phyloP scores from a whole-genome alignment of 2,329 filamentous ascomycete species.

The Colletotrichum limetticola region DNA sequence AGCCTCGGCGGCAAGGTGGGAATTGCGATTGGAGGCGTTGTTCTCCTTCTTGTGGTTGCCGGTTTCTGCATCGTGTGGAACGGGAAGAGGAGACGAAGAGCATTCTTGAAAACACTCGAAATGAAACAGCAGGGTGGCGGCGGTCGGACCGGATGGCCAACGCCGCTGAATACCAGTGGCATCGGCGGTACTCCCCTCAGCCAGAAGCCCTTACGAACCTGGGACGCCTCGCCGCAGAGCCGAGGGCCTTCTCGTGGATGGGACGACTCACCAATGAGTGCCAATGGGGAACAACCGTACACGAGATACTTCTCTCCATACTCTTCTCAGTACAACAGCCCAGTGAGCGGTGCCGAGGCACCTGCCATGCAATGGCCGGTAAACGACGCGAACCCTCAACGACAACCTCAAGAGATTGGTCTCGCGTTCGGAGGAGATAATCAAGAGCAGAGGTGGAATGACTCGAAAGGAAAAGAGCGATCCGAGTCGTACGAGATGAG shows the following conservation, averaged over 20 bases:
- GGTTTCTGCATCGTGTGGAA: constrained; percentile 67
- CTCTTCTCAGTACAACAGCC: constrained; percentile 63
- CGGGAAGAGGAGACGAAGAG: constrained; percentile 65
- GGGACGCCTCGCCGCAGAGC: constrained; percentile 67
- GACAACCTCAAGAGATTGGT: constrained; percentile 49
- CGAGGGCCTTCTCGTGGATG: constrained; percentile 63
- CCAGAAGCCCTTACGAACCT: constrained; percentile 51
- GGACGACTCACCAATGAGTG: constrained; percentile 61
- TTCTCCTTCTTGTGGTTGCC: constrained; percentile 56
- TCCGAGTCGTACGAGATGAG: constrained; percentile 61
- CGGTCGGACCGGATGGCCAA: constrained; percentile 53
- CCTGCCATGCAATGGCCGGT: constrained; percentile 50
- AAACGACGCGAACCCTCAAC: constrained; percentile 21
- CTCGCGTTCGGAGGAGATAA: constrained; percentile 42
- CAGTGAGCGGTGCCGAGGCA: constrained; percentile 59
- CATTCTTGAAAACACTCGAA: constrained; percentile 60
- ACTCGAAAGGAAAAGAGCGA: constrained; percentile 55
- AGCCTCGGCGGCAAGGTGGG: constrained; percentile 67
- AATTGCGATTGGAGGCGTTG: constrained; percentile 63
- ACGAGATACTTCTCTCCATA: constrained; percentile 69
- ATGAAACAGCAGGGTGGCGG: constrained; percentile 39
- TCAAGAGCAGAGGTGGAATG: constrained; percentile 41
- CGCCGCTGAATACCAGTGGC: constrained; percentile 41
- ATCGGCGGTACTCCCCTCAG: constrained; percentile 37
- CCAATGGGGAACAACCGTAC: constrained; percentile 50